Evolutionary conservation across 2,329 filamentous ascomycete species (phyloP), one percentile per base, ranked within the genome.

Genomic region (Eutypella sp.): DNA sequence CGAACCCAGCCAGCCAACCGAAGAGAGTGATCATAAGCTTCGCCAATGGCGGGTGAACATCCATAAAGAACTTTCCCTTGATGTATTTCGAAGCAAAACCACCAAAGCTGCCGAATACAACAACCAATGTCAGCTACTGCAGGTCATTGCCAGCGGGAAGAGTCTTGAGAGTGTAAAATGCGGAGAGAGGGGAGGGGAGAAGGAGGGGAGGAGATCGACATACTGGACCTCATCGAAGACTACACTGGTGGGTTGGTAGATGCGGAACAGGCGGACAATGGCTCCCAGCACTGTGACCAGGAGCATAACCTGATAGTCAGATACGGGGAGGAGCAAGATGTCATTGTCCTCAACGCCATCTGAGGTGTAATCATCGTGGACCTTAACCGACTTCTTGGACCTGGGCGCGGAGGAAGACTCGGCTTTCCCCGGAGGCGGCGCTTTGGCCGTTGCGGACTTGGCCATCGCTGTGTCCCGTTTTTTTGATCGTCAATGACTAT

Each of bases 191-290:
- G 45, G 42, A 44, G 40, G 41, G 29, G 22, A 27, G 16, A 27
- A 25, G 39, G 7, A 5, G 41, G 34, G 19, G 41, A 44, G 46
- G 46, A 20, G 47, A n/a, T 40, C 20, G 19, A 83, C 89, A 67
- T 81, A 96, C 90, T 99, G 93, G 67, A 99, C 93, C 74, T 99
- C 93, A 68, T 99, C 93, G 67, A 99, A 99, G 56, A 99, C 93
- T 50, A 99, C 93, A 61, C 91, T 96, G 61, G 83, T 86, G 46
- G 93, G 93, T 67, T 96, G 89, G 67, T 95, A 96, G 71, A 99
- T 96, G 63, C 89, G 84, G 75, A 95, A 99, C 53, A 97, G 72
- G 54, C 93, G 87, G 55, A 99, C 89, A 54, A 84, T 72, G 45
- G 85, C 78, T 42, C 87, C 88, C 52, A 96, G 59, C 16, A 90